Percentiles rank a stretch among this genome's conserved stretches.
Conservation (phyloP, 129 eudicot species). For the Flaveria brownii region DNA sequence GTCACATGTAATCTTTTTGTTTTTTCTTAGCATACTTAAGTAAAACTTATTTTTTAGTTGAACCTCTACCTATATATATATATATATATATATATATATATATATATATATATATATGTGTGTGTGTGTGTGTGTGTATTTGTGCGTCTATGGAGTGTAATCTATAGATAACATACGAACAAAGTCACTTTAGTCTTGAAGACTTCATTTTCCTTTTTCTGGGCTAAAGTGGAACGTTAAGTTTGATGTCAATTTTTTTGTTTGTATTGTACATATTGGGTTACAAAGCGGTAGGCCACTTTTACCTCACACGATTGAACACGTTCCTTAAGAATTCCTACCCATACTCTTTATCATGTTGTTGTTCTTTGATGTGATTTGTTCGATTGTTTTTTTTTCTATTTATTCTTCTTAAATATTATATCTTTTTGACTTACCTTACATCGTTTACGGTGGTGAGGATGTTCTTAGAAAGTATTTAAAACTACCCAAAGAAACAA, state of each 20-base stretch:
- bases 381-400: not conserved
- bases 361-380: not conserved
- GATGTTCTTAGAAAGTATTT: no score
- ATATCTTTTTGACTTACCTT: not conserved
- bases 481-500: no score
- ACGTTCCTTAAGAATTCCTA: conserved; percentile 1
- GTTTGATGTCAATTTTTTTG: conserved; percentile 22
- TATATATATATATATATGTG: no score
- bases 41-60: no score
- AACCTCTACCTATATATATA: no score
- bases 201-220: not conserved
- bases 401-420: not conserved
- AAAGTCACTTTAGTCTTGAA: not conserved
- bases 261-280: conserved; percentile 4
- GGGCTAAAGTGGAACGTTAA: conserved; percentile 13
- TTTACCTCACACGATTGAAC: conserved; percentile 2
- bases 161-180: conserved; percentile 4
- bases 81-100: no score
- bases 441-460: not conserved
- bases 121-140: no score
- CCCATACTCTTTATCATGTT: not conserved
- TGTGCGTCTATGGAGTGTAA: not conserved
- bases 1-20: no score
- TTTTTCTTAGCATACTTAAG: no score
- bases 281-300: conserved; percentile 17